Conservation (phyloP, 257 asterid genomes). For the Fraxinus excelsior region DNA sequence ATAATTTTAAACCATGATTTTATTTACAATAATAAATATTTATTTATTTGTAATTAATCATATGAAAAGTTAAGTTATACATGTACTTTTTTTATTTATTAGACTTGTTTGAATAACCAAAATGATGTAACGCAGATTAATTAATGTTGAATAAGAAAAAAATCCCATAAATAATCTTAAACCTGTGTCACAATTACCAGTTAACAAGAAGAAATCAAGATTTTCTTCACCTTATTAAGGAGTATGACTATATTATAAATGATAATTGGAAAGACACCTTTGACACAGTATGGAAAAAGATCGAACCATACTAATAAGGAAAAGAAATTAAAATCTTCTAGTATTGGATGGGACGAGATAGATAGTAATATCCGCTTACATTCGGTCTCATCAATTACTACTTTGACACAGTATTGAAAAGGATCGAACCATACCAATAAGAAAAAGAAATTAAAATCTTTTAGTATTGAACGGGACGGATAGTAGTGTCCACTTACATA, state of each 20-base stretch:
- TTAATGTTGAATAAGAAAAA: background rate
- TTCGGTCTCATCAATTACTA: background rate
- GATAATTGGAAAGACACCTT: background rate
- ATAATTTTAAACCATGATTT: background rate
- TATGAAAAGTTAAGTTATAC: no score
- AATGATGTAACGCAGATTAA: background rate
- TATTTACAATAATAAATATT: no score
- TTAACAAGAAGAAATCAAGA: background rate
- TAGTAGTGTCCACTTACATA: no score
- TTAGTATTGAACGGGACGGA: no score
- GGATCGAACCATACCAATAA: background rate
- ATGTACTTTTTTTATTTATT: background rate
- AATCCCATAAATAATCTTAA: no score
- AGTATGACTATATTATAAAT: slow-evolving; percentile 1
- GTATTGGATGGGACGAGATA: no score
- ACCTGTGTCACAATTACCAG: no score
- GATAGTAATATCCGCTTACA: no score
- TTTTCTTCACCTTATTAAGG: background rate
- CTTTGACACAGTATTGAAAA: background rate
- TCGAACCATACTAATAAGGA: background rate
- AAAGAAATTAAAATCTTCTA: no score
- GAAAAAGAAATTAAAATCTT: no score
- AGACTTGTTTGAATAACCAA: background rate
- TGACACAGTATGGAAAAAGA: background rate
- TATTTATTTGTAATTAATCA: no score